A percentile compares a stretch with the other conserved stretches of the same genome.
phyloP scores from a whole-genome alignment of 2,329 filamentous ascomycete genomes.

The Fusarium subtropicale region DNA sequence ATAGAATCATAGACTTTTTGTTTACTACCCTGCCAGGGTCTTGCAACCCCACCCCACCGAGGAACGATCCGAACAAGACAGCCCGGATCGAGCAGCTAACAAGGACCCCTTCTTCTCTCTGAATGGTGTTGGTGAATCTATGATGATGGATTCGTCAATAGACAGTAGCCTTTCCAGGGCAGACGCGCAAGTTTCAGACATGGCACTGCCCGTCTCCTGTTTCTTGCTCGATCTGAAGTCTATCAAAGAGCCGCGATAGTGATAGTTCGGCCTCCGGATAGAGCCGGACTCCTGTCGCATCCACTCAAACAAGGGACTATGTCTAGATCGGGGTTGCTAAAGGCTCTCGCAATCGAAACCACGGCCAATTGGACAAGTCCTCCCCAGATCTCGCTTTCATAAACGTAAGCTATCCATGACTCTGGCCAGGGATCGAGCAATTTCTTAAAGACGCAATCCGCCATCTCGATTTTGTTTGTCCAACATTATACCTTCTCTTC shows the following conservation, averaged over 20 bases:
- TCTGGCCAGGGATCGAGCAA: conserved; percentile 25
- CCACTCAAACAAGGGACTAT: conserved; percentile 45
- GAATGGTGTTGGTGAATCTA: conserved; percentile 11
- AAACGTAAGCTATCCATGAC: conserved; percentile 45
- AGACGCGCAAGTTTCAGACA: background rate
- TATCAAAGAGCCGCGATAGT: conserved; percentile 14
- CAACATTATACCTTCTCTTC: background rate
- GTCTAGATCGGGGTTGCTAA: conserved; percentile 44
- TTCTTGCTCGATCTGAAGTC: conserved; percentile 5
- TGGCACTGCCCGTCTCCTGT: background rate
- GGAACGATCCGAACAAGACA: conserved; percentile 22
- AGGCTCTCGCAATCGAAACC: conserved; percentile 41
- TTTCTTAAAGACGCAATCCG: conserved; percentile 31
- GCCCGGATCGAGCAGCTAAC: conserved; percentile 14
- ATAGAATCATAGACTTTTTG: conserved; percentile 40
- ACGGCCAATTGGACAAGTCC: conserved; percentile 43
- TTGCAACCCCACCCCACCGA: conserved; percentile 32
- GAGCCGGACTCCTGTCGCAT: conserved; percentile 42
- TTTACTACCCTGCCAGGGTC: conserved; percentile 26
- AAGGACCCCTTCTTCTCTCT: conserved; percentile 7
- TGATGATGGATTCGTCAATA: background rate
- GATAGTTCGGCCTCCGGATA: conserved; percentile 36
- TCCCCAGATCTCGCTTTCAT: conserved; percentile 43
- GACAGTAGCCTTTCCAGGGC: background rate
- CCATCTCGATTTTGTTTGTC: conserved; percentile 11